A percentile compares a stretch with the other conserved stretches of the same genome.
Evolutionary conservation across 371 early-diverging fungal species (phyloP).

Genomic region (Dinochytrium kinnereticum): DNA sequence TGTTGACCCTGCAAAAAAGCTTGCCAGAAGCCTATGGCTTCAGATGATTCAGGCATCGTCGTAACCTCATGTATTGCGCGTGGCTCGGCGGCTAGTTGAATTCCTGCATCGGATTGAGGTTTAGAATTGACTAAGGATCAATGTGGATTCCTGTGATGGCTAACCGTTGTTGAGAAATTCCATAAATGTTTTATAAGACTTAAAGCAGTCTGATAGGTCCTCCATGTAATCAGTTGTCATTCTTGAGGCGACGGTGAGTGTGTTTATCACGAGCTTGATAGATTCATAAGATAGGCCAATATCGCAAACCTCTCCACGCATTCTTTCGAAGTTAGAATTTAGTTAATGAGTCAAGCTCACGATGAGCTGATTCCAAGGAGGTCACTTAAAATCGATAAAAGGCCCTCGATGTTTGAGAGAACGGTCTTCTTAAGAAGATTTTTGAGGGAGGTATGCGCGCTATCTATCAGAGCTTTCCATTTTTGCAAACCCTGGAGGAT

Average conservation of each 20-base stretch:
- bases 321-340: background rate
- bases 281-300: background rate
- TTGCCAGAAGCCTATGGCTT: background rate
- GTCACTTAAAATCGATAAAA: background rate
- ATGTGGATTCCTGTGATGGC: background rate
- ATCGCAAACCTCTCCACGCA: background rate
- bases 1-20: background rate
- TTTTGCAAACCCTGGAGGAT: background rate
- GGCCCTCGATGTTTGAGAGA: background rate
- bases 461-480: conserved; percentile 2
- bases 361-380: background rate
- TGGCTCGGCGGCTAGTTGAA: background rate
- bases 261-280: background rate
- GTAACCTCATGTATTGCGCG: background rate
- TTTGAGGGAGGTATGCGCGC: background rate
- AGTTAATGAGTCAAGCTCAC: background rate
- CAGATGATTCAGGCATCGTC: background rate
- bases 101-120: background rate
- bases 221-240: background rate
- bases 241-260: background rate
- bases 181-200: background rate
- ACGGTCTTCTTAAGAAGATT: background rate
- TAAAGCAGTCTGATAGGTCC: background rate
- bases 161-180: conserved; percentile 1
- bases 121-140: background rate